These are phyloP conservation scores for Citrus australasica DNA, from an alignment of 345 rosid genomes.

Conservation along the genomic window DNA sequence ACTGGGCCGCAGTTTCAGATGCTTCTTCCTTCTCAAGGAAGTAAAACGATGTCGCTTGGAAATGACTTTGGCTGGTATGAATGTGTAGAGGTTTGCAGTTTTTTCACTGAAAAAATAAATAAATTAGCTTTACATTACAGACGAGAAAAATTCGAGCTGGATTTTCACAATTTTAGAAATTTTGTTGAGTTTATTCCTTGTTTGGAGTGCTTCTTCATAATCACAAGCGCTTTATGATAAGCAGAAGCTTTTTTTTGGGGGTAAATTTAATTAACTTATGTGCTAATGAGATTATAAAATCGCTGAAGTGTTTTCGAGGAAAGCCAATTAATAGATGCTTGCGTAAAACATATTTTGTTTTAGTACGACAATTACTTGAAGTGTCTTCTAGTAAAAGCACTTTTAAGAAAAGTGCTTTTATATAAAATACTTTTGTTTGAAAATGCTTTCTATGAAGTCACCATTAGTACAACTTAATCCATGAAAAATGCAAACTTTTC, in stretches of 20 bases:
- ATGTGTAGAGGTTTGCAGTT: background rate
- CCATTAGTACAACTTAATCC: background rate
- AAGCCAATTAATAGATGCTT: background rate
- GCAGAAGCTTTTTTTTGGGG: background rate
- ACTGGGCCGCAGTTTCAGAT: slow-evolving; percentile 47
- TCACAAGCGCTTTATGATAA: background rate
- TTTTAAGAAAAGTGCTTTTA: background rate
- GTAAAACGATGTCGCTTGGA: slow-evolving; percentile 62
- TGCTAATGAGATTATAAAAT: too few relatives aligned
- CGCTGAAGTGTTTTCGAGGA: background rate
- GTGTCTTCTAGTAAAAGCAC: background rate
- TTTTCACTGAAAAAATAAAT: background rate
- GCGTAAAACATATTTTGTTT: background rate
- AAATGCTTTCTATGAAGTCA: background rate
- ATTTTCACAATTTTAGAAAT: background rate
- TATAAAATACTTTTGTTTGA: too few relatives aligned
- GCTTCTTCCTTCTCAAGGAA: slow-evolving; percentile 80
- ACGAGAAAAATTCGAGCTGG: background rate
- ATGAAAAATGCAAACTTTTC: background rate
- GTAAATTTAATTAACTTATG: too few relatives aligned
- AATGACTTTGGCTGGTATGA: slow-evolving; percentile 72
- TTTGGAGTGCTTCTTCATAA: background rate
- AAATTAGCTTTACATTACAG: background rate
- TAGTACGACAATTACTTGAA: background rate
- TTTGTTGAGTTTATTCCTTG: background rate